phyloP scores from a whole-genome alignment of 2,329 filamentous ascomycete species.

The Pseudogymnoascus sp. region DNA sequence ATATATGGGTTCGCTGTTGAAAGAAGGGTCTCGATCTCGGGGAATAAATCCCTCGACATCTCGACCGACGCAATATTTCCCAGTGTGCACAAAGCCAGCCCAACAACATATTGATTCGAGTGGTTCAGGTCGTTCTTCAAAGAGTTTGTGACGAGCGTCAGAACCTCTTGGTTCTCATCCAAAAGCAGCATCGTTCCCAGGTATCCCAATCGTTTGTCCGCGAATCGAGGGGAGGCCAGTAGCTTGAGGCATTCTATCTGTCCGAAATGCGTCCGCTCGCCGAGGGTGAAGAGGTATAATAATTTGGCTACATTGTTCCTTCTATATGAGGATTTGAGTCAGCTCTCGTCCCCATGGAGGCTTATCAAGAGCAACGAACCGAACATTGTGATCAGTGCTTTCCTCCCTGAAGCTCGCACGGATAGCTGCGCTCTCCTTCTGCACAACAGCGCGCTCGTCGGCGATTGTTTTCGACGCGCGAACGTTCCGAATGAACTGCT shows the following conservation, averaged over 20 bases:
- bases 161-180: conserved; percentile 96
- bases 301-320: conserved; percentile 99
- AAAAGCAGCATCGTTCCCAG: conserved; percentile 91
- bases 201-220: conserved; percentile 93
- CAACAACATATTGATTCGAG: conserved; percentile 97
- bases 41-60: conserved; percentile 95
- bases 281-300: conserved; percentile 93
- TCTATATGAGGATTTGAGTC: conserved; percentile 40
- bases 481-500: conserved; percentile 99
- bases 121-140: conserved; percentile 96
- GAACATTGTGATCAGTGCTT: conserved; percentile 81
- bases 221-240: conserved; percentile 90
- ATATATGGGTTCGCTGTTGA: conserved; percentile 98
- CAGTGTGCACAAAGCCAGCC: conserved; percentile 88
- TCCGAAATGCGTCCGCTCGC: conserved; percentile 95
- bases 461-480: conserved; percentile 97
- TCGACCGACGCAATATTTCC: conserved; percentile 97
- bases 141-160: conserved; percentile 96
- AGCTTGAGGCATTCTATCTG: conserved; percentile 99
- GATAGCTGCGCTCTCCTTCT: conserved; percentile 97
- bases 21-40: conserved; percentile 87
- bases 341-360: conserved; percentile 10
- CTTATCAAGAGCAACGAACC: conserved; percentile 48
- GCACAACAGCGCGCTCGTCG: conserved; percentile 94
- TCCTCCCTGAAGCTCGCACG: conserved; percentile 96